Evolutionary conservation across 208 protist genomes (phyloP).

Genomic region (Wallacemonas rigidus): DNA sequence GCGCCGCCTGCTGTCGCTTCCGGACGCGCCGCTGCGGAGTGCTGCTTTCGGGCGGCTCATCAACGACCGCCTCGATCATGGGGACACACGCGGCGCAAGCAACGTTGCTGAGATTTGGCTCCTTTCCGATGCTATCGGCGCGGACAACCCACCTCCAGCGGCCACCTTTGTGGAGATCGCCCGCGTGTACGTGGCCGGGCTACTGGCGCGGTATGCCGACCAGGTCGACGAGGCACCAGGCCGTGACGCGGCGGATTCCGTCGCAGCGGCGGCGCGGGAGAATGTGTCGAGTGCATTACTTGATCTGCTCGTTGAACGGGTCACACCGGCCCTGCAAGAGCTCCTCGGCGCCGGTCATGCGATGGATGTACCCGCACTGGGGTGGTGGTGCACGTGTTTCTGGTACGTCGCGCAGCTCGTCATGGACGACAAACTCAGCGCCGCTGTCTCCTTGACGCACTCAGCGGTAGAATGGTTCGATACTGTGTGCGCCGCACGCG

Average conservation of each 20-base stretch:
- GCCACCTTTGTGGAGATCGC: background rate
- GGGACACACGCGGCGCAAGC: background rate
- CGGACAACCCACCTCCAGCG: background rate
- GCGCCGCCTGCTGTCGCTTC: background rate
- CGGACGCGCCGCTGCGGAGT: background rate
- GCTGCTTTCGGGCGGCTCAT: conserved; percentile 5
- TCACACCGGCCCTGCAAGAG: conserved; percentile 15
- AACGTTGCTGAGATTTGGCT: conserved; percentile 1
- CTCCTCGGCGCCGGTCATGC: background rate
- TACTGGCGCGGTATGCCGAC: background rate
- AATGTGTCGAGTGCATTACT: background rate
- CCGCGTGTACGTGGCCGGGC: conserved; percentile 10
- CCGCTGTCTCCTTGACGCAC: conserved; percentile 24
- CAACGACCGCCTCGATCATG: background rate
- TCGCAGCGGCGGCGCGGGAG: background rate
- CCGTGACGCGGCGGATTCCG: too few species aligned
- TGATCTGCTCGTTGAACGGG: conserved; percentile 9
- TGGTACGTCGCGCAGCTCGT: conserved; percentile 31
- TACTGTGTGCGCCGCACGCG: background rate
- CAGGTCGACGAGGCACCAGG: background rate
- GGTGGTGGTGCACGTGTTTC: conserved; percentile 49
- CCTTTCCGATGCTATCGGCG: background rate
- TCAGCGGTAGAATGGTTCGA: conserved; percentile 19
- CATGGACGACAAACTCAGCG: background rate
- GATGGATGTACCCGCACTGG: background rate